Base-by-base conservation (phyloP, 1,139 yeast species). In the Debaryomyces psychrophilus region DNA sequence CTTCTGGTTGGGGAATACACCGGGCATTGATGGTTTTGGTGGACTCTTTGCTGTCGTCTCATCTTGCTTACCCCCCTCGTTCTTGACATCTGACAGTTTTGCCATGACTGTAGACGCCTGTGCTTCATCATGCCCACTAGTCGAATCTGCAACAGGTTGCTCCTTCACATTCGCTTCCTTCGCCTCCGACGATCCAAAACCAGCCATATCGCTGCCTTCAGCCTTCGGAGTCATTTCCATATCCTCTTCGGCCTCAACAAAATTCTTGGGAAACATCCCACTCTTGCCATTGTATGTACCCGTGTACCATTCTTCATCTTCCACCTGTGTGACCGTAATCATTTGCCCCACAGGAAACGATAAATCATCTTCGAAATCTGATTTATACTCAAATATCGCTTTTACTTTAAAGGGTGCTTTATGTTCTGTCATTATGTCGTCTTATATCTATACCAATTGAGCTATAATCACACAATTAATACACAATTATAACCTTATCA, bases 211-310 rank as follows among this genome's bases (percentile, higher is more conserved):
- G 5, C 17, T 12, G 31, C 33, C 31, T 15, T 28, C 33, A 2
- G 31, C 8, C 31, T 37, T 25, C 6, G 28, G 7, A 20, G 5
- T n/a, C 11, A 17, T 34, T 12, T 5, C 11, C 22, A 20, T 20
- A 4, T 20, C 5, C 22, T 20, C 23, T 12, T 69, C 47, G 9
- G 55, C 37, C 50, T 82, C 82, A 4, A 93, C 98, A 69, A 89
- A 93, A 61, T 83, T 85, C 63, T 81, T 83, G 6, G 99, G 99
- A 57, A 93, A 93, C 73, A 92, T 85, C 7, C 99, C 99, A 31
- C 77, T 64, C 46, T 70, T 66, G 8, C 78, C 82, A 15, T 68
- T 69, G 55, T 77, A 85, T 11, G 75, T 70, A 2, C 99, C 99
- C 36, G 79, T 72, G 60, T 80, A 87, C 99, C 99, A 93, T 53